Conservation (phyloP, 2,329 filamentous ascomycete species). For the Ophiostoma populinum region DNA sequence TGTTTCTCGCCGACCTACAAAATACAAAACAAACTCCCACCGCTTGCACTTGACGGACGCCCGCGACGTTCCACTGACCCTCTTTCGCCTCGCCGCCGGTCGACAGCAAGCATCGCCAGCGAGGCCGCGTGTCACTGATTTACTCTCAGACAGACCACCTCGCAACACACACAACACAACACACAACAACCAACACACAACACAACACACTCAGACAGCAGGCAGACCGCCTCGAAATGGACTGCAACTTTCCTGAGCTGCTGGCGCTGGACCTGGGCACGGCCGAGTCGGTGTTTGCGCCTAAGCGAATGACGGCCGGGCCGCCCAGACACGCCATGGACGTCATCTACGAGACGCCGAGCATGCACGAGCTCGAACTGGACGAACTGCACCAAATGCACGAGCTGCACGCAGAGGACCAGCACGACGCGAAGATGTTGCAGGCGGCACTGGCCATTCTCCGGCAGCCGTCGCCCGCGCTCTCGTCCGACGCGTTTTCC, state of each 20-base stretch:
- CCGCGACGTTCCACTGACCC: no score
- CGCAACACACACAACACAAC: neutral
- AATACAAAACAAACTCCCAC: no score
- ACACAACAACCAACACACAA: constrained; percentile 5
- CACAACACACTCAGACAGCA: no score
- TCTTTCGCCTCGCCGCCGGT: no score
- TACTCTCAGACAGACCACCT: constrained; percentile 3
- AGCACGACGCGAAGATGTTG: no score
- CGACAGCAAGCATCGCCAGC: no score
- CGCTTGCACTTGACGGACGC: neutral
- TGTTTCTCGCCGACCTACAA: no score
- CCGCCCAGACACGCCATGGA: constrained; percentile 17
- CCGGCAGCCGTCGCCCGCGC: no score
- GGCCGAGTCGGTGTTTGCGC: constrained; percentile 28
- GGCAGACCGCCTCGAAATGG: no score
- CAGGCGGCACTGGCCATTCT: no score
- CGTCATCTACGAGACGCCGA: constrained; percentile 4
- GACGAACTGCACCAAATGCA: neutral
- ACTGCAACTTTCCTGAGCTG: constrained; percentile 36
- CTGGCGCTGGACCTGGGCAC: constrained; percentile 36
- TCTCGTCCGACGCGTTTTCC: neutral
- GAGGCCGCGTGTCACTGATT: constrained; percentile 8
- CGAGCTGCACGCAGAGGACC: no score
- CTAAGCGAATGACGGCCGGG: constrained; percentile 35
- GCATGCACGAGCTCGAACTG: constrained; percentile 1